Conservation (phyloP, 1,284 basidiomycete species). For the Megacollybia platyphylla region DNA sequence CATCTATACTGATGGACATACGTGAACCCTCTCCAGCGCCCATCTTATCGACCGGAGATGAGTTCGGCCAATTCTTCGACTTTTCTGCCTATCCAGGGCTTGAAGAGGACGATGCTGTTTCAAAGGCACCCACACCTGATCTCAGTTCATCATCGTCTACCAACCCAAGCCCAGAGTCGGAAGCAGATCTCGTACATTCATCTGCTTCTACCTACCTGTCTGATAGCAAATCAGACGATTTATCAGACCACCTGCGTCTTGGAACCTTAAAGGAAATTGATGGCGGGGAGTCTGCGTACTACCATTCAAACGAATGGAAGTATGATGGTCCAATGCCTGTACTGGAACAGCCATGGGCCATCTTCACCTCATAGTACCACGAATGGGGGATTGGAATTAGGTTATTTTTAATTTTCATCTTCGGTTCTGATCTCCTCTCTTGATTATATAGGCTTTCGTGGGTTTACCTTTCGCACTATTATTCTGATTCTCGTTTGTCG, state of each 20-base stretch:
- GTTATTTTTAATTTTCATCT: background rate
- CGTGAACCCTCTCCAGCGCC: slow-evolving; percentile 21
- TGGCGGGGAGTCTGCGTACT: slow-evolving; percentile 62
- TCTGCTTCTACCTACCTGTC: slow-evolving; percentile 20
- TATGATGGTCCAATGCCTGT: slow-evolving; percentile 57
- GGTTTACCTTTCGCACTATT: slow-evolving; percentile 2
- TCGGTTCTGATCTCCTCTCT: slow-evolving; percentile 2
- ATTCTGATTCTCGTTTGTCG: slow-evolving; percentile 3
- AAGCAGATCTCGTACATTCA: slow-evolving; percentile 26
- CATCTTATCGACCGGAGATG: slow-evolving; percentile 18
- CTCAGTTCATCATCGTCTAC: slow-evolving; percentile 57
- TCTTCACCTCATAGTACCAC: slow-evolving; percentile 29
- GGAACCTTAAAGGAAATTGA: slow-evolving; percentile 60
- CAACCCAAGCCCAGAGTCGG: slow-evolving; percentile 66
- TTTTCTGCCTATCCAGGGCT: slow-evolving; percentile 40
- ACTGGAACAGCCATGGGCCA: slow-evolving; percentile 60
- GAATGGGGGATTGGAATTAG: background rate
- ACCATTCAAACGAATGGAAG: slow-evolving; percentile 52
- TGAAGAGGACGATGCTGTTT: slow-evolving; percentile 49
- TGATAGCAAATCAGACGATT: slow-evolving; percentile 34
- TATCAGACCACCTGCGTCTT: slow-evolving; percentile 40
- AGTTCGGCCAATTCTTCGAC: slow-evolving; percentile 53
- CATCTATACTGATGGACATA: slow-evolving; percentile 19
- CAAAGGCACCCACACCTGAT: slow-evolving; percentile 59
- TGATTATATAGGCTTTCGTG: slow-evolving; percentile 6